Base-by-base conservation (phyloP, 805 yeast species). In the Hanseniaspora lachancei region DNA sequence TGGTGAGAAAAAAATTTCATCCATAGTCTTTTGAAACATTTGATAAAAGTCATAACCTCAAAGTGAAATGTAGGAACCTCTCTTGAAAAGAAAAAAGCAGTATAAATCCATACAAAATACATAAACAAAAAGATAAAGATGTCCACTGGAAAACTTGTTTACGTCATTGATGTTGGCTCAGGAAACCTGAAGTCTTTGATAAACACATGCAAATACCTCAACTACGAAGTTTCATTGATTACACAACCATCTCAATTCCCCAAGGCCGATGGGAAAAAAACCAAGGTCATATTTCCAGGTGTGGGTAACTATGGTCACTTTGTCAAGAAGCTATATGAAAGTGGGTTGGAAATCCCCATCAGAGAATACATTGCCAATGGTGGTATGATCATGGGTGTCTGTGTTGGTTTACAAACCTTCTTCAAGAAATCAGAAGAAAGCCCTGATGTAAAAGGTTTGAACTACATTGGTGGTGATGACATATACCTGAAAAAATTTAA, bases 221-320 rank as follows among this genome's bases (percentile, higher is more conserved):
- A 97, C 0, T 86, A 81, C 66, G 72, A 77, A 21, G 84, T 85
- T 4, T 70, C 72, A 44, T 77, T 83, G 63, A 76, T 89, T 62
- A 78, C 74, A 58, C 71, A 77, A 57, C 53, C 55, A 16, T 78
- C 82, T 18, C 67, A 70, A 6, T 88, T 85, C 56, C 80, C 81
- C 55, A 69, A 68, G 39, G 60, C 66, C 29, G 57, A 55, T 8
- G 75, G 56, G 58, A 70, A 72, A 12, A 85, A 86, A 46, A 71
- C 68, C 8, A 69, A 74, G 62, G 73, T 93, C 59, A 76, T 93
- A 58, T 76, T 93, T 24, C 99, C 99, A 8, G 99, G 99, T 29
- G 99, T 93, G 18, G 99, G 99, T 13, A 91, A 89, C 66, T 95
- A 80, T 68, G 98, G 96, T 47, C 97, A 93, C 67, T 89, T 91